Percentiles rank a stretch among this genome's conserved stretches.
Conservation (phyloP, 768 basidiomycete species). For the Steccherinum ochraceum region DNA sequence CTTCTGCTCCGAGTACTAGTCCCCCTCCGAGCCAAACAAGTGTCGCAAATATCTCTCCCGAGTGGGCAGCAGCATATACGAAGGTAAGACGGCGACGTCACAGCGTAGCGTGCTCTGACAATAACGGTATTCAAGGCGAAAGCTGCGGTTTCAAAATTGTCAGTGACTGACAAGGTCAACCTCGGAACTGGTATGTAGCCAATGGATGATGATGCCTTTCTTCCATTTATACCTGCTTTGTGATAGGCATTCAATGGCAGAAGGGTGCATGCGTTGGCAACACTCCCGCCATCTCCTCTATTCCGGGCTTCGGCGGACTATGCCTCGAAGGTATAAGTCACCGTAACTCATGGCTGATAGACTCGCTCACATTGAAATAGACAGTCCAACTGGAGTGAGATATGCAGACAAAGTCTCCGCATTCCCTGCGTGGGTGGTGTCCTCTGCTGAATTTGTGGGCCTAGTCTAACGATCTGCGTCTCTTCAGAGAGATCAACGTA, state of each 20-base stretch:
- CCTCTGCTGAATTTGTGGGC: not conserved
- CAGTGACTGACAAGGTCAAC: conserved; percentile 25
- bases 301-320: conserved; percentile 17
- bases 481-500: conserved; percentile 36
- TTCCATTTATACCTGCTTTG: too few species aligned
- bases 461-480: too few species aligned
- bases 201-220: not conserved
- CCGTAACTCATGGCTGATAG: not conserved
- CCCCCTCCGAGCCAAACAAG: conserved; percentile 15
- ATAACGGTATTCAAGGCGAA: conserved; percentile 30
- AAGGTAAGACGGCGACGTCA: conserved; percentile 32
- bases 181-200: conserved; percentile 27
- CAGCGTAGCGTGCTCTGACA: not conserved
- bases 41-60: conserved; percentile 30
- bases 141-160: conserved; percentile 38
- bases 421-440: conserved; percentile 34
- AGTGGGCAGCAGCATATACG: conserved; percentile 47
- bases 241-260: conserved; percentile 17
- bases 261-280: conserved; percentile 23
- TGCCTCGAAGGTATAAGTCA: conserved; percentile 16
- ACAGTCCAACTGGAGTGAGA: conserved; percentile 35
- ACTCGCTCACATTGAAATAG: conserved; percentile 4
- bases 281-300: conserved; percentile 16
- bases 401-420: conserved; percentile 34
- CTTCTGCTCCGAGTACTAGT: conserved; percentile 18